Conservation (phyloP, 768 basidiomycete genomes). For the Omphalotus guepiniiformis region DNA sequence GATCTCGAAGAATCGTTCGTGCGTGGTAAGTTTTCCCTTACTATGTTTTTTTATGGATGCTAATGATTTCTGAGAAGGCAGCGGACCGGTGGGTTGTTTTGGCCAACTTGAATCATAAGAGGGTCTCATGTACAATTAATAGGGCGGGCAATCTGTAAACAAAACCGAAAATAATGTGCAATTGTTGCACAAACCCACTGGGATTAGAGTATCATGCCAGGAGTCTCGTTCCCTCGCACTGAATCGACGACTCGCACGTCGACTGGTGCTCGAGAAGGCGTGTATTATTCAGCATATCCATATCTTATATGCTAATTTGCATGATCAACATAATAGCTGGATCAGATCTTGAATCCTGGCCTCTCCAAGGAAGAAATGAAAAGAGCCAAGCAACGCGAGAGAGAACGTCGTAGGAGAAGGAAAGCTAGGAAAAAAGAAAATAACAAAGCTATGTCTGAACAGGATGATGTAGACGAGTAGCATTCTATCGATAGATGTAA, state of each 20-base stretch:
- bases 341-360: constrained; percentile 69
- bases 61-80: constrained; percentile 43
- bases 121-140: constrained; percentile 21
- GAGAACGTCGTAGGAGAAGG: constrained; percentile 70
- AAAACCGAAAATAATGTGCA: constrained; percentile 93
- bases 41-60: not conserved
- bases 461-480: not conserved
- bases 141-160: constrained; percentile 96
- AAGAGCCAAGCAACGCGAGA: constrained; percentile 69
- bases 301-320: constrained; percentile 15
- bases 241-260: constrained; percentile 77
- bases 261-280: constrained; percentile 71
- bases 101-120: constrained; percentile 18
- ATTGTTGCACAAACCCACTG: constrained; percentile 83
- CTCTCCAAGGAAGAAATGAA: constrained; percentile 65
- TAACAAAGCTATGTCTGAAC: not conserved
- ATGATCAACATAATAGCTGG: constrained; percentile 46
- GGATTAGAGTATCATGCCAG: constrained; percentile 83
- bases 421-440: constrained; percentile 66
- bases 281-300: constrained; percentile 29
- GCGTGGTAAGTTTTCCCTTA: constrained; percentile 46
- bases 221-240: constrained; percentile 79
- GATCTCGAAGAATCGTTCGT: constrained; percentile 89
- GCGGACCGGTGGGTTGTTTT: constrained; percentile 61
- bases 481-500: not conserved